Evolutionary conservation across 805 yeast genomes (phyloP).

Genomic region (Candida maltosa): DNA sequence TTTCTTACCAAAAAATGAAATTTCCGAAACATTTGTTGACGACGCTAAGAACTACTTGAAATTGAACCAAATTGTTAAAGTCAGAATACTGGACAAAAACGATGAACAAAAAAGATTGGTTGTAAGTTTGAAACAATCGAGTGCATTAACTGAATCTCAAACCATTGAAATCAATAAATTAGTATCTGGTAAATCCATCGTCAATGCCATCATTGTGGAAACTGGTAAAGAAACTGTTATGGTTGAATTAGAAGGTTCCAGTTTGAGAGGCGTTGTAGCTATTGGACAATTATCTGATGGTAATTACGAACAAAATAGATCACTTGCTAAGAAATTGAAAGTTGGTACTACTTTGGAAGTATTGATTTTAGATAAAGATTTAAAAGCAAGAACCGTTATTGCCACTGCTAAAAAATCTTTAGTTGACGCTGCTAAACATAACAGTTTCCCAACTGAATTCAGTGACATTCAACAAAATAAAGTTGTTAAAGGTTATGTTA

Average conservation of each 20-base stretch:
- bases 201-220: conserved; percentile 61
- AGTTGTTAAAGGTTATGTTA: conserved; percentile 68
- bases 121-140: conserved; percentile 73
- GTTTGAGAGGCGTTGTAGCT: conserved; percentile 65
- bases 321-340: conserved; percentile 54
- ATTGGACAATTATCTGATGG: conserved; percentile 78
- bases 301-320: conserved; percentile 69
- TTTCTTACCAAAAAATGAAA: conserved; percentile 81
- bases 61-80: conserved; percentile 78
- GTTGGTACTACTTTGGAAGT: conserved; percentile 64
- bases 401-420: conserved; percentile 65
- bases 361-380: conserved; percentile 65
- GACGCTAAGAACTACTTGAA: conserved; percentile 76
- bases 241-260: conserved; percentile 54
- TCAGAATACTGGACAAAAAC: conserved; percentile 60
- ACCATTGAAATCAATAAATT: conserved; percentile 43
- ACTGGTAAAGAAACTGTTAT: conserved; percentile 71
- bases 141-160: conserved; percentile 48
- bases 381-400: conserved; percentile 56
- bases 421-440: conserved; percentile 56
- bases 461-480: conserved; percentile 49
- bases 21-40: conserved; percentile 81
- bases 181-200: conserved; percentile 59
- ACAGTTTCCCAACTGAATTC: conserved; percentile 54
- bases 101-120: conserved; percentile 49